Conservation (phyloP, 305 asterid species). For the Fraxinus ornus region DNA sequence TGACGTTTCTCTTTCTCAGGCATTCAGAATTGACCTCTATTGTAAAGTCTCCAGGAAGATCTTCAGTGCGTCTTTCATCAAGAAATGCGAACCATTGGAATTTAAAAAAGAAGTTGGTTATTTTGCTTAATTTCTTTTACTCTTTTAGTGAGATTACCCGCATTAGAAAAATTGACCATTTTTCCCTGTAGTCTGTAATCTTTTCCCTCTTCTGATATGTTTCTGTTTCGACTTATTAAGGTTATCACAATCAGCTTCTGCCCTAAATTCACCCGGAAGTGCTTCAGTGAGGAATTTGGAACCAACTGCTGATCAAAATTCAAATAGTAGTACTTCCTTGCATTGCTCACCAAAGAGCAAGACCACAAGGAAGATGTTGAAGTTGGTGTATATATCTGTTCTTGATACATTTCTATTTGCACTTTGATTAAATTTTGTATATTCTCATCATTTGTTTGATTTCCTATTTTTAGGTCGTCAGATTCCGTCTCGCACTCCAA, state of each 20-base stretch:
- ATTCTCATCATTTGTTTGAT: conserved; percentile 3
- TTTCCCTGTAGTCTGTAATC: background rate
- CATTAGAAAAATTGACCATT: background rate
- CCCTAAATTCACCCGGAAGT: conserved; percentile 26
- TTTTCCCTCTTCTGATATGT: conserved; percentile 14
- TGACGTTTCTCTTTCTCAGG: conserved; percentile 42
- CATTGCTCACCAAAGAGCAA: conserved; percentile 14
- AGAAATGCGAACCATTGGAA: conserved; percentile 49
- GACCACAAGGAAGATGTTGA: conserved; percentile 29
- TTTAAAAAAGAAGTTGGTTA: conserved; percentile 47
- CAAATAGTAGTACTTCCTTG: conserved; percentile 26
- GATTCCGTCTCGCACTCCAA: conserved; percentile 22
- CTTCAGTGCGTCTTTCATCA: conserved; percentile 40
- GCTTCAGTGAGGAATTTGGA: conserved; percentile 29
- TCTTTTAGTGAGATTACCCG: background rate
- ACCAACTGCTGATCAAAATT: conserved; percentile 17
- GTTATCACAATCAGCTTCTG: conserved; percentile 23
- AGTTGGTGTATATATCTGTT: conserved; percentile 30
- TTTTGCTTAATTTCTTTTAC: conserved; percentile 22
- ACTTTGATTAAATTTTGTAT: background rate
- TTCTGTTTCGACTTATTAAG: conserved; percentile 23
- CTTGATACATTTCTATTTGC: background rate
- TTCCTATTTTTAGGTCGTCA: conserved; percentile 28
- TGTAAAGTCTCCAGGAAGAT: conserved; percentile 37
- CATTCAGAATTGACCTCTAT: conserved; percentile 41